These are phyloP conservation scores for Geoglossum glabrum DNA, from an alignment of 495 filamentous ascomycete genomes.

Conservation along the genomic window DNA sequence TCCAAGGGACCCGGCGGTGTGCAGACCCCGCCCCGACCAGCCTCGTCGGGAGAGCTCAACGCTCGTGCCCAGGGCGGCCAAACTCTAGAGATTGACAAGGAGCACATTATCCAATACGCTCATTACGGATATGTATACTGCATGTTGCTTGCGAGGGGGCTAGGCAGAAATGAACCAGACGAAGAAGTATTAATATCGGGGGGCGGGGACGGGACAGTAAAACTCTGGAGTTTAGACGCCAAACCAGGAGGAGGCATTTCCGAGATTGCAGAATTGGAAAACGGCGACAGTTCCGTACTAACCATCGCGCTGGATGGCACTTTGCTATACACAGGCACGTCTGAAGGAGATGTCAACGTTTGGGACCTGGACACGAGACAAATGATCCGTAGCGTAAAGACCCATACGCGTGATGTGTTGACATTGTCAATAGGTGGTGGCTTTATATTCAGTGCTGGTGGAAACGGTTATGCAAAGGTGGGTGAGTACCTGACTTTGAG, in stretches of 20 bases:
- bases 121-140: constrained; percentile 93
- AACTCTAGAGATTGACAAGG: constrained; percentile 62
- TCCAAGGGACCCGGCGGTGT: constrained; percentile 68
- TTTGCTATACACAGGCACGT: constrained; percentile 73
- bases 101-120: constrained; percentile 69
- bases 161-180: constrained; percentile 38
- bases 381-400: constrained; percentile 62
- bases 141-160: constrained; percentile 60
- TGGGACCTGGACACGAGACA: constrained; percentile 95
- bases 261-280: constrained; percentile 47
- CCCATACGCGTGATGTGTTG: constrained; percentile 67
- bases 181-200: constrained; percentile 68
- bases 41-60: constrained; percentile 17
- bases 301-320: constrained; percentile 69
- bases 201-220: constrained; percentile 82
- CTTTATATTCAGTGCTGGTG: constrained; percentile 63
- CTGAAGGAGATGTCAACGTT: constrained; percentile 79
- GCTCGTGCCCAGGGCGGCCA: constrained; percentile 30
- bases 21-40: constrained; percentile 39
- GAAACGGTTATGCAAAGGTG: constrained; percentile 64
- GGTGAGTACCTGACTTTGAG: neutral
- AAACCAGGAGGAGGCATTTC: constrained; percentile 29
- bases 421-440: constrained; percentile 66
- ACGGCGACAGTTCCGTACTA: constrained; percentile 63
- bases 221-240: constrained; percentile 57